Evolutionary conservation across 306 rosid species (phyloP).

Genomic region (Sphenostylis stenocarpa): DNA sequence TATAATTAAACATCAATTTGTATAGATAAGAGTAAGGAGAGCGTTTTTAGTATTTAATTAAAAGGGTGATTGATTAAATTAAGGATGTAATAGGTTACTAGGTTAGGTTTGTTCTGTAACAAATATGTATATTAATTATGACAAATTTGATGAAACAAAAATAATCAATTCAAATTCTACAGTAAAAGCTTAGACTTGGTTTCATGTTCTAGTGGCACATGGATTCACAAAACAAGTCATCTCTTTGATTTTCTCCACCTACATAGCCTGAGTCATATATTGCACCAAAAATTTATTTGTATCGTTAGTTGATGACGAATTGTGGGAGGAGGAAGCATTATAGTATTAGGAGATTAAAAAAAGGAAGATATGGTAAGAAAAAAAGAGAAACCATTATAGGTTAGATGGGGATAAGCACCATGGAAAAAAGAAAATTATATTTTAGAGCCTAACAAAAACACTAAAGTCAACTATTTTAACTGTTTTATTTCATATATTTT

Average conservation of each 20-base stretch:
- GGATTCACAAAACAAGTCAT: constrained; percentile 25
- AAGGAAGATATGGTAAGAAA: constrained; percentile 5
- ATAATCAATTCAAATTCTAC: constrained; percentile 12
- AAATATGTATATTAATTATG: constrained; percentile 27
- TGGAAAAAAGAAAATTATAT: constrained; percentile 13
- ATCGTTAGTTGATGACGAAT: constrained; percentile 26
- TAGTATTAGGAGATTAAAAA: constrained; percentile 15
- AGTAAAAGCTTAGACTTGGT: constrained; percentile 21
- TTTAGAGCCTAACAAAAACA: constrained; percentile 26
- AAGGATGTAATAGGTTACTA: constrained; percentile 11
- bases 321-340: constrained; percentile 11
- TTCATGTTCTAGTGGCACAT: constrained; percentile 27
- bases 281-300: constrained; percentile 2
- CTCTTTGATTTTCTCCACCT: constrained; percentile 27
- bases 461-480: constrained; percentile 41
- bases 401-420: constrained; percentile 32
- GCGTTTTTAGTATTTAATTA: constrained; percentile 15
- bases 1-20: neutral
- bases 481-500: neutral
- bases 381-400: constrained; percentile 5
- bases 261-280: neutral
- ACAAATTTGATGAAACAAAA: constrained; percentile 20
- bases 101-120: constrained; percentile 27
- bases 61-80: constrained; percentile 11
- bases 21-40: constrained; percentile 19